Percentiles rank a stretch among this genome's conserved stretches.
Evolutionary conservation across 1,139 yeast genomes (phyloP).

Genomic region (Suhomyces panamericanus): DNA sequence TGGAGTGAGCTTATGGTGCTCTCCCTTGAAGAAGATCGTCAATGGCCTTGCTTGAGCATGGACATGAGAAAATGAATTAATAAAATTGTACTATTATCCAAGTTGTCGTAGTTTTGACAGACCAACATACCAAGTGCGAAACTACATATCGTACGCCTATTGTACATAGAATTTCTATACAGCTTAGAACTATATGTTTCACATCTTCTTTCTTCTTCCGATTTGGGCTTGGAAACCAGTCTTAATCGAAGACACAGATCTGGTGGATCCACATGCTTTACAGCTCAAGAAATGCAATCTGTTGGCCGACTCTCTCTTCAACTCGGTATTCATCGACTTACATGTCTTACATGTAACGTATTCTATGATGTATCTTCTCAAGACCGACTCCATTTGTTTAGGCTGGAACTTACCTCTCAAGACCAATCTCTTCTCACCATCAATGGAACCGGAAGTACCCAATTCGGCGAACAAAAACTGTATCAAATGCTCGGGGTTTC

Average conservation of each 20-base stretch:
- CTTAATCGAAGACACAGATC: constrained; percentile 96
- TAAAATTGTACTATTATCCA: background rate
- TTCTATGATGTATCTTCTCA: constrained; percentile 94
- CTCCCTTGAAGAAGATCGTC: constrained; percentile 52
- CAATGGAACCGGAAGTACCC: constrained; percentile 99
- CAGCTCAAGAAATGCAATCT: constrained; percentile 97
- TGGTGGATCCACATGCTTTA: constrained; percentile 96
- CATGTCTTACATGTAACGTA: constrained; percentile 99
- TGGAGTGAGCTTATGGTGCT: constrained; percentile 58
- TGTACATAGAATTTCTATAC: constrained; percentile 2
- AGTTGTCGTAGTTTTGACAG: too few relatives aligned
- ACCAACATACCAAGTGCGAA: background rate
- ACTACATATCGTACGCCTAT: background rate
- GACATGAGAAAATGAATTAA: background rate
- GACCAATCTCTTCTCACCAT: constrained; percentile 94
- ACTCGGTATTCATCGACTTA: constrained; percentile 94
- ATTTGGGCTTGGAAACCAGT: constrained; percentile 99
- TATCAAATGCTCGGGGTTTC: constrained; percentile 96
- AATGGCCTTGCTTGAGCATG: constrained; percentile 23
- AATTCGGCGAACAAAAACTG: constrained; percentile 96
- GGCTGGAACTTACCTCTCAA: constrained; percentile 98
- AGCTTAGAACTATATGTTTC: constrained; percentile 7
- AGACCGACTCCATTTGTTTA: constrained; percentile 93
- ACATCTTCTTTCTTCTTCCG: constrained; percentile 68
- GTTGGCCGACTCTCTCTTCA: constrained; percentile 92